Percentiles rank a stretch among this genome's conserved stretches.
Conservation (phyloP, 2,329 filamentous ascomycete species). For the Berkeleyomyces basicola region DNA sequence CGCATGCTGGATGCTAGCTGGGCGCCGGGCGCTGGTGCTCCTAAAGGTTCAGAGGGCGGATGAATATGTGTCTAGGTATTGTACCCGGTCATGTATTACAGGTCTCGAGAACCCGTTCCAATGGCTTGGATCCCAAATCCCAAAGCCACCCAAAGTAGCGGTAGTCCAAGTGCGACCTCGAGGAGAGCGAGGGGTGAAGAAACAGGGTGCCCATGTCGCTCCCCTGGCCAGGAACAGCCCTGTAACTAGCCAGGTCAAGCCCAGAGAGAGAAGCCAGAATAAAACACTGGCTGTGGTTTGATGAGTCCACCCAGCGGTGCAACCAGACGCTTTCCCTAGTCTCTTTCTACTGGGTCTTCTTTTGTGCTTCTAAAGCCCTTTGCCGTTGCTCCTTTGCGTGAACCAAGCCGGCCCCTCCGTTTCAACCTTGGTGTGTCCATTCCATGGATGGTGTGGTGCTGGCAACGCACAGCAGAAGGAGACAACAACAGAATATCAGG, state of each 20-base stretch:
- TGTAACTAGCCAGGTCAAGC: not conserved
- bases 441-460: not conserved
- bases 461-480: not conserved
- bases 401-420: not conserved
- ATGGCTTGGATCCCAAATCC: conserved; percentile 7
- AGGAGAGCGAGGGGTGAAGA: not conserved
- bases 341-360: not conserved
- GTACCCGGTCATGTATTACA: no score
- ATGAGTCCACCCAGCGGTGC: not conserved
- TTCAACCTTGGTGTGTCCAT: not conserved
- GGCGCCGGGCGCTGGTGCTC: not conserved
- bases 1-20: not conserved
- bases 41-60: not conserved
- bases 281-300: not conserved
- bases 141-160: not conserved
- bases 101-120: not conserved
- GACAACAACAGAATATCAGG: not conserved
- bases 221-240: not conserved
- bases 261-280: not conserved
- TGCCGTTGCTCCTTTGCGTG: not conserved
- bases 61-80: not conserved
- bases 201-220: not conserved
- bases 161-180: not conserved
- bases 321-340: not conserved
- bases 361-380: not conserved